Base-by-base conservation (phyloP, 2,329 filamentous ascomycete genomes). In the Colletotrichum lindemuthianum region DNA sequence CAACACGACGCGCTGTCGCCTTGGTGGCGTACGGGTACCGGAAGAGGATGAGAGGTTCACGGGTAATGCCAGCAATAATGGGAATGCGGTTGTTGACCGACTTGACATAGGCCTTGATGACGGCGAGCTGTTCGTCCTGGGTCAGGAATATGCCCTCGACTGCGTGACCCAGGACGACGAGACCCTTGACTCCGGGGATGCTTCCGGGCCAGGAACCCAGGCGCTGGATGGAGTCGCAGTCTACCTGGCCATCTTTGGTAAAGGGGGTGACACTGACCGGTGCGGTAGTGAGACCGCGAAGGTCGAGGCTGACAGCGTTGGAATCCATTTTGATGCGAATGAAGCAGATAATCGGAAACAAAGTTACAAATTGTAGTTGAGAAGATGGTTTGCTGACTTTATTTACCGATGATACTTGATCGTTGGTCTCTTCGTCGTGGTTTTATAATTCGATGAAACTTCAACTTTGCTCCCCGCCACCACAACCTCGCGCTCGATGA, bases 131-230 rank as follows among this genome's bases (percentile, higher is more conserved):
- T 69, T 84, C 82, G 33, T 83, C 76, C 40, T 76, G 73, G 4
- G 82, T 84, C 45, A 85, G 77, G 73, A 85, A 85, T 1, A 82
- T 85, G 36, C 83, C 83, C 68, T 85, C 83, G 39, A 82, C 82
- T 34, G 83, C 83, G 63, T 85, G 83, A n/a, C 83, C 83, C 12
- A 85, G 78, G 9, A 85, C 82, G 0, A 85, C 82, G 3, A 85
- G 78, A 36, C 82, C 82, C 65, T 83, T 85, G 66, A 85, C 80
- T 16, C 82, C 82, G 6, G 76, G 68, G 50, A 84, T 83, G 70
- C 80, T 81, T 45, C 82, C 82, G 37, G 84, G 81, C 83, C 82
- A 84, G 6, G 79, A 81, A 13, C 83, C 83, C 11, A 85, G 78
- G 13, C 82, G 79, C 57, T 84, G 81, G 65, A 85, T 84, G 43